Evolutionary conservation across 495 filamentous ascomycete genomes (phyloP).

Genomic region (Corynascus novoguineensis): DNA sequence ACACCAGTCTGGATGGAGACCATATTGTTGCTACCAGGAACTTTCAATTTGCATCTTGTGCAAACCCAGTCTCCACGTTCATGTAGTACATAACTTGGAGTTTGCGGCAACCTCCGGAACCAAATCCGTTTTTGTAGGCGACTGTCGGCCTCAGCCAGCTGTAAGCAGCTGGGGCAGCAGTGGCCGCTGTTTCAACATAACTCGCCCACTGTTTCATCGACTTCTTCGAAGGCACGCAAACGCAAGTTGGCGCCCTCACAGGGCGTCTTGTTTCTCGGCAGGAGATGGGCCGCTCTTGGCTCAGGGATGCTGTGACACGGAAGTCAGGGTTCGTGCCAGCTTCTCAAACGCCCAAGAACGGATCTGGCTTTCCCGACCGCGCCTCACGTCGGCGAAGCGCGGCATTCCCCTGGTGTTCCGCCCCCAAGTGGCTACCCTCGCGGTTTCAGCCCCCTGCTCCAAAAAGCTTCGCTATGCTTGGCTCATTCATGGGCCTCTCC

Average conservation of each 20-base stretch:
- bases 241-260: neutral
- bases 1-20: too few species aligned
- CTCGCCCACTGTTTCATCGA: neutral
- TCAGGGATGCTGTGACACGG: conserved; percentile 18
- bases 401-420: conserved; percentile 14
- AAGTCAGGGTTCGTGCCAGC: conserved; percentile 7
- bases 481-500: conserved; percentile 2
- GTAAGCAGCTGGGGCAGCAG: too few species aligned
- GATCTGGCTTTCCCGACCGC: conserved; percentile 16
- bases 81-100: too few species aligned
- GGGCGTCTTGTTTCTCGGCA: neutral
- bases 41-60: too few species aligned
- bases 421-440: conserved; percentile 11
- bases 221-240: neutral
- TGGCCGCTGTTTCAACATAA: too few species aligned
- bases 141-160: too few species aligned
- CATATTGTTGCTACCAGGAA: too few species aligned
- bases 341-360: conserved; percentile 19
- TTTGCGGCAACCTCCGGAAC: too few species aligned
- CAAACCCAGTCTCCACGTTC: too few species aligned
- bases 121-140: too few species aligned
- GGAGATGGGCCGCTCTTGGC: neutral
- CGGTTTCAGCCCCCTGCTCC: conserved; percentile 28
- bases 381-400: conserved; percentile 4
- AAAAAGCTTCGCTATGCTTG: conserved; percentile 20